phyloP scores from a whole-genome alignment of 176 grass and related monocot species.

The Musa troglodytarum region DNA sequence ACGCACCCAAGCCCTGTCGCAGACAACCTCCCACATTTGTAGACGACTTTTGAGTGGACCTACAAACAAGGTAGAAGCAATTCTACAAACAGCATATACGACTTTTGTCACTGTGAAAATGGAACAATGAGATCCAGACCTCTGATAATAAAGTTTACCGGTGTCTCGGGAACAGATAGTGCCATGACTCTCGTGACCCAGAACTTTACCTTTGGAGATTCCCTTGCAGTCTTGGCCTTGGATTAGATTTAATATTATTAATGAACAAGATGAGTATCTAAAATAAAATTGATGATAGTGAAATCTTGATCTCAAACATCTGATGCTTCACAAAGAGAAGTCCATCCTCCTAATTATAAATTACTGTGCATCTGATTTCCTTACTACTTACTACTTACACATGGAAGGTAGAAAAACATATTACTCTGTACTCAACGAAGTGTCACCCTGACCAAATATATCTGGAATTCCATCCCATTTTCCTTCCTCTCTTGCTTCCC shows the following conservation, averaged over 20 bases:
- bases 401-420: background rate
- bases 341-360: background rate
- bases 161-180: too few relatives aligned
- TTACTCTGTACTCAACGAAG: conserved; percentile 23
- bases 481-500: conserved; percentile 73
- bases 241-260: background rate
- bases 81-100: background rate
- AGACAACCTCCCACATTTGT: too few relatives aligned
- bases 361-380: background rate
- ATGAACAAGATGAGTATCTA: background rate
- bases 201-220: too few relatives aligned
- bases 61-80: background rate
- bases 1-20: too few relatives aligned
- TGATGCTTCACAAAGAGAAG: background rate
- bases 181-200: background rate
- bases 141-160: too few relatives aligned
- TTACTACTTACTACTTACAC: background rate
- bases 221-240: background rate
- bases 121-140: too few relatives aligned
- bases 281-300: background rate
- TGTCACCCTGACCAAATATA: conserved; percentile 61
- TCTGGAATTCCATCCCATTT: conserved; percentile 62
- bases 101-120: too few relatives aligned
- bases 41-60: background rate
- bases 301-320: background rate